phyloP scores from a whole-genome alignment of 225 moss, liverwort and hornwort species.

The Rhytidiadelphus loreus region DNA sequence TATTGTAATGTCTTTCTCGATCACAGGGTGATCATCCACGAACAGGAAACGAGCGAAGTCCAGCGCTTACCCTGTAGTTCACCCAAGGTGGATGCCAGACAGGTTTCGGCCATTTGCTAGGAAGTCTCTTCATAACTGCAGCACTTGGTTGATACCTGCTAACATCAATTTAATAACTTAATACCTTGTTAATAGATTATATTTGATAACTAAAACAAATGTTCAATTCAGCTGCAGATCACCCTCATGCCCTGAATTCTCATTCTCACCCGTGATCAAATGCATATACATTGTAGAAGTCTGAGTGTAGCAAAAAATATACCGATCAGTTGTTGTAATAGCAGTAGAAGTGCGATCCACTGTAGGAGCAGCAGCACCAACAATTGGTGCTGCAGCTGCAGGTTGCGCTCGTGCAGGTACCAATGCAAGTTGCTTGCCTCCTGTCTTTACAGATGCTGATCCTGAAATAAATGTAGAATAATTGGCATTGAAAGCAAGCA shows the following conservation, averaged over 20 bases:
- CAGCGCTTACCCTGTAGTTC: constrained; percentile 70
- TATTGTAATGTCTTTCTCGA: not conserved
- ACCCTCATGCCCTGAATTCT: not conserved
- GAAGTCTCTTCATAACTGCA: constrained; percentile 88
- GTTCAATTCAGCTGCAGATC: not conserved
- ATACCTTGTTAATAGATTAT: not conserved
- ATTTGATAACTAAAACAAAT: not conserved
- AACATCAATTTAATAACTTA: not conserved
- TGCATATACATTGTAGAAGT: not conserved
- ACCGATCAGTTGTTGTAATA: constrained; percentile 57
- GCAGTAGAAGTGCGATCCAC: constrained; percentile 41
- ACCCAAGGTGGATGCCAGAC: constrained; percentile 99
- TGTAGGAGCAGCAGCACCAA: constrained; percentile 36
- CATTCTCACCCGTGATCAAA: not conserved
- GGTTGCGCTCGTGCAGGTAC: constrained; percentile 45
- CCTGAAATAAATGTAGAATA: constrained; percentile 4
- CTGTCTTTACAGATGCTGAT: constrained; percentile 31
- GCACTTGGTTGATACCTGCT: constrained; percentile 86
- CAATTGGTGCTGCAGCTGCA: constrained; percentile 47
- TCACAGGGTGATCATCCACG: not conserved
- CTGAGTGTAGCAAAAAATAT: not conserved
- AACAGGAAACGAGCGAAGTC: not conserved
- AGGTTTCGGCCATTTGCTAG: constrained; percentile 98
- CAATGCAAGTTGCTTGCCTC: constrained; percentile 56
- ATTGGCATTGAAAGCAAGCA: not conserved